Percentiles rank a stretch among this genome's conserved stretches.
These are phyloP conservation scores for Bryoerythrophyllum caledonicum DNA, from an alignment of 225 moss, liverwort and hornwort genomes.

Conservation along the genomic window DNA sequence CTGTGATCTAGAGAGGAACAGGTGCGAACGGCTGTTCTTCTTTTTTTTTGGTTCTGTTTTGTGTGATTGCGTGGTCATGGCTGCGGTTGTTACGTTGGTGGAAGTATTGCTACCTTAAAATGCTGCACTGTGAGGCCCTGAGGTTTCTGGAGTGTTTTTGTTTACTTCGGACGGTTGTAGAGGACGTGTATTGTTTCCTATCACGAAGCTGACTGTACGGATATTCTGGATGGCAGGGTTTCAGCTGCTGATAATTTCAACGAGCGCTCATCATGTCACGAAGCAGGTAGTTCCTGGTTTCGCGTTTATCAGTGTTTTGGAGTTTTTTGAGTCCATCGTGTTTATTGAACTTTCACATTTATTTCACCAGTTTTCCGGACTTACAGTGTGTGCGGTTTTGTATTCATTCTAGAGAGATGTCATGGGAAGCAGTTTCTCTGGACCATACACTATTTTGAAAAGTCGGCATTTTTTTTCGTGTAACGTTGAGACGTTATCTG, in stretches of 20 bases:
- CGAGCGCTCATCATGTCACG: constrained; percentile 24
- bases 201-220: constrained; percentile 12
- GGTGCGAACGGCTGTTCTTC: constrained; percentile 13
- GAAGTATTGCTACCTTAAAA: constrained; percentile 24
- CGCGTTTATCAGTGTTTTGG: background rate
- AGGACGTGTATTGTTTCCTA: background rate
- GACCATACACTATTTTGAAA: background rate
- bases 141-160: constrained; percentile 2
- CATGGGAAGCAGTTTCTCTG: background rate
- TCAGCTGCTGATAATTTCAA: constrained; percentile 46
- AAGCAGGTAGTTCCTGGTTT: constrained; percentile 31
- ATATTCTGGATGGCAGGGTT: constrained; percentile 39
- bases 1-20: constrained; percentile 41
- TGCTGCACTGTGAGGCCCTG: constrained; percentile 7
- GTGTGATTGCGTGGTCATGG: constrained; percentile 20
- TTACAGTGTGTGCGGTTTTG: background rate
- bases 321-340: background rate
- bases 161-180: background rate
- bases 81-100: constrained; percentile 13
- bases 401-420: background rate
- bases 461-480: background rate
- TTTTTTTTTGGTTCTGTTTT: background rate
- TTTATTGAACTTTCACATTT: constrained; percentile 2
- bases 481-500: constrained; percentile 2
- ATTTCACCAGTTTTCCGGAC: constrained; percentile 15